Evolutionary conservation across 768 basidiomycete genomes (phyloP), one percentile per base, ranked within the genome.

Genomic region (Cystofilobasidium macerans): DNA sequence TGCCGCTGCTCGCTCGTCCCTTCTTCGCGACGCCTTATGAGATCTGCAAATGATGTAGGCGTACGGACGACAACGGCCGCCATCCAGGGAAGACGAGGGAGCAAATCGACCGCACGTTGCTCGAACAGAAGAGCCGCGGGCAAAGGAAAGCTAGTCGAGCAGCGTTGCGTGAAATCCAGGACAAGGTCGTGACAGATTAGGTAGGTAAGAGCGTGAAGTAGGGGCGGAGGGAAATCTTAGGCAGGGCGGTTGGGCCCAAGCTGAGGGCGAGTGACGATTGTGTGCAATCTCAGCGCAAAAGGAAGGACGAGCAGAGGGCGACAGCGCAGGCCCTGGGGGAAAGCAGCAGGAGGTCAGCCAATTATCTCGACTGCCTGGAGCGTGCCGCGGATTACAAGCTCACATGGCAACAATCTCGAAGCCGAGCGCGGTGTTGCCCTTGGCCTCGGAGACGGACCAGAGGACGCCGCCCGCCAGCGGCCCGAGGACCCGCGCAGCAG

Each of bases 401-500:
- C 28, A 26, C 64, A 30, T 35, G 32, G 64, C 56, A 26, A 65
- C 64, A 26, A 58, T 28, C 45, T 30, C 48, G 47, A 65, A 65
- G 6, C 64, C 64, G 8, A 59, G 16, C n/a, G 57, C 35, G 2
- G 57, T 43, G 8, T 54, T 28, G 22, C 57, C 57, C 35, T 65
- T 47, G 12, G 64, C 47, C 30, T 57, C 32, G 26, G 57, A 59
- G 56, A 65, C 22, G 24, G 64, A 65, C 64, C 64, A 65, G 22
- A 65, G 45, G n/a, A 35, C 24, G n/a, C 64, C 64, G 1, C 64
- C 64, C 9, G 57, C 64, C 33, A 76, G 72, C 26, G 92, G 90
- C 26, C 90, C 95, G 42, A 89, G 72, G 78, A 92, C 95, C 45
- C 95, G 83, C 5, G 93, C 89, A 30, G 94, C 83, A 69, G 89